Percentiles rank a stretch among this genome's conserved stretches.
Conservation (phyloP, 1,284 basidiomycete genomes). For the Hypsizygus ulmarius region DNA sequence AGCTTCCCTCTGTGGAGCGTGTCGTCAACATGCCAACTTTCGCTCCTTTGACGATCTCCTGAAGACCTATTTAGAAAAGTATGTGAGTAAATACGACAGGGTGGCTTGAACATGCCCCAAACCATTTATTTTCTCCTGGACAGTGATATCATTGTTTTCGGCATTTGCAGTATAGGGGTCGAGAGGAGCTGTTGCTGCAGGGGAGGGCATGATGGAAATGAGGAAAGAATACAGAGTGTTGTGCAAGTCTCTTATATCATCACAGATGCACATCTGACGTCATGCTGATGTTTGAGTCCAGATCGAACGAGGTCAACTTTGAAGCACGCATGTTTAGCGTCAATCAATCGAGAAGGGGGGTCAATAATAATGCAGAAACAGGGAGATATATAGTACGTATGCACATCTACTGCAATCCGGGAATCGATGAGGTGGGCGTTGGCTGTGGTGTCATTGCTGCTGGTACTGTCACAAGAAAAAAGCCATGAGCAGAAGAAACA, state of each 20-base stretch:
- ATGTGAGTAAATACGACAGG: neutral
- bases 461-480: constrained; percentile 31
- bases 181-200: constrained; percentile 37
- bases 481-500: constrained; percentile 1
- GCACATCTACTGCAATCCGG: constrained; percentile 39
- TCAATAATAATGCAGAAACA: constrained; percentile 24
- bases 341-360: constrained; percentile 13
- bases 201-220: constrained; percentile 25
- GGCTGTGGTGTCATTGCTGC: constrained; percentile 36
- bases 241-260: constrained; percentile 10
- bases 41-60: constrained; percentile 57
- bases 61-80: constrained; percentile 42
- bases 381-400: constrained; percentile 30
- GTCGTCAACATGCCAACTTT: constrained; percentile 82
- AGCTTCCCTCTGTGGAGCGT: constrained; percentile 64
- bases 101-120: constrained; percentile 3
- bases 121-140: constrained; percentile 68
- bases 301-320: neutral
- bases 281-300: constrained; percentile 6
- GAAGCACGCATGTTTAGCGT: neutral
- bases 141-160: constrained; percentile 49
- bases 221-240: neutral
- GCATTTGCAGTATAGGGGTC: constrained; percentile 68
- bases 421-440: constrained; percentile 30
- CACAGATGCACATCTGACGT: constrained; percentile 13